Evolutionary conservation across 1,139 yeast genomes (phyloP).

Genomic region (Magnusiomyces sp.): DNA sequence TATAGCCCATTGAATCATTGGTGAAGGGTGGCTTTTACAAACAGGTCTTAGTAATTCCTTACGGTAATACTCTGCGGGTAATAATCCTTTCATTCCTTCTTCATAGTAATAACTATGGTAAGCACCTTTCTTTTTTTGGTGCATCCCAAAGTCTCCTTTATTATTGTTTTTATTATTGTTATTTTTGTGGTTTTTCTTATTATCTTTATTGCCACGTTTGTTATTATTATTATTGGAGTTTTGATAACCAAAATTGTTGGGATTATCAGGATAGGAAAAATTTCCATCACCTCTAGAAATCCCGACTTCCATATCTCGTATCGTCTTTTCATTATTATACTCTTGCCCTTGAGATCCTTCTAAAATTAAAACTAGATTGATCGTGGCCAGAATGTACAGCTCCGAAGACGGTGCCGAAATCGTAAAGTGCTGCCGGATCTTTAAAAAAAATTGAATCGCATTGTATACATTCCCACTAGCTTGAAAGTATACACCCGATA

Average conservation of each 20-base stretch:
- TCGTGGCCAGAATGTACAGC: constrained; percentile 12
- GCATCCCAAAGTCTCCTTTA: no score
- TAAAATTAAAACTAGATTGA: constrained; percentile 10
- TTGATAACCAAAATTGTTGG: no score
- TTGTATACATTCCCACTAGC: constrained; percentile 14
- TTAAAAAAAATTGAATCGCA: constrained; percentile 14
- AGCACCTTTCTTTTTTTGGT: no score
- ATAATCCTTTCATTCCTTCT: no score
- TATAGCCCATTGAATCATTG: constrained; percentile 12
- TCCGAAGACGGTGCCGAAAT: constrained; percentile 5
- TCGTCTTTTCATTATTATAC: constrained; percentile 10
- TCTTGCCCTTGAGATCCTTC: constrained; percentile 11
- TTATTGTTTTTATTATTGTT: no score
- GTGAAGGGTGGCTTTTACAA: constrained; percentile 8
- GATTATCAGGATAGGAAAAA: no score
- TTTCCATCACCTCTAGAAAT: no score
- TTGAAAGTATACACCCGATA: constrained; percentile 14
- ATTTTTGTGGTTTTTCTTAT: no score
- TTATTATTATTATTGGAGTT: no score
- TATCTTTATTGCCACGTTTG: no score
- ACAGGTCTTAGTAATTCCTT: constrained; percentile 3
- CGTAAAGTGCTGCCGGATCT: constrained; percentile 8
- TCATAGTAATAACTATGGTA: no score
- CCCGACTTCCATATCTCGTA: constrained; percentile 6
- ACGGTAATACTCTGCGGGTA: constrained; percentile 10